Conservation (phyloP, 2,329 filamentous ascomycete genomes). For the Fusarium virguliforme region DNA sequence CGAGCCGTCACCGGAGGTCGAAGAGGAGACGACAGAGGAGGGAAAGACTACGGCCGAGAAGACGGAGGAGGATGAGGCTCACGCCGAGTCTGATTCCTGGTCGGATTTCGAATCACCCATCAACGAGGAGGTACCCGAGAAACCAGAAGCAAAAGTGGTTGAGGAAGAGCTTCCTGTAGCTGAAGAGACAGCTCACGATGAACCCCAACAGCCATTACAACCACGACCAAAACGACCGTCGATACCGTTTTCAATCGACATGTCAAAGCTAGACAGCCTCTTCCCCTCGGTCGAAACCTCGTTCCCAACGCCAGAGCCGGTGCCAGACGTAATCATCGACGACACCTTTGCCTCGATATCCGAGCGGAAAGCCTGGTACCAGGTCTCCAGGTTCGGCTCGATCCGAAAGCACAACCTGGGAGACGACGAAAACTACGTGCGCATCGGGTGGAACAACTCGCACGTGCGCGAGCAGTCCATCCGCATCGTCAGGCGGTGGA, state of each 20-base stretch:
- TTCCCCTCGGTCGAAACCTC: slow-evolving; percentile 50
- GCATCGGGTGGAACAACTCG: slow-evolving; percentile 72
- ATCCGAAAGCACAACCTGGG: slow-evolving; percentile 70
- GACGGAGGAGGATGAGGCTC: neutral
- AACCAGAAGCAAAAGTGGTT: neutral
- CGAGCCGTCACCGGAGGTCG: neutral
- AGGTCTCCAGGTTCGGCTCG: slow-evolving; percentile 73
- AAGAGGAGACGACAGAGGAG: slow-evolving; percentile 16
- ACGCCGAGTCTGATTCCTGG: slow-evolving; percentile 38
- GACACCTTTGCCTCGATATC: slow-evolving; percentile 70
- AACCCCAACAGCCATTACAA: slow-evolving; percentile 7
- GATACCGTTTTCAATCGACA: slow-evolving; percentile 53
- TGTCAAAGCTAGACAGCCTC: slow-evolving; percentile 55
- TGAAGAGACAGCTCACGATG: slow-evolving; percentile 3
- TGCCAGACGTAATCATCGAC: slow-evolving; percentile 65
- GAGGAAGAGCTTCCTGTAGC: slow-evolving; percentile 7
- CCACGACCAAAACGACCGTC: slow-evolving; percentile 25
- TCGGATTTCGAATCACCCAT: slow-evolving; percentile 41
- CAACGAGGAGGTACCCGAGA: slow-evolving; percentile 18
- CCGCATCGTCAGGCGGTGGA: slow-evolving; percentile 75
- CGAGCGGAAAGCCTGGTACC: slow-evolving; percentile 77
- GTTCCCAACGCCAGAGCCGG: slow-evolving; percentile 53
- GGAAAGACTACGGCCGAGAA: slow-evolving; percentile 10
- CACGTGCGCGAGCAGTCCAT: slow-evolving; percentile 68
- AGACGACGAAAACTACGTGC: slow-evolving; percentile 73